These are phyloP conservation scores for Tulasnella sp. DNA, from an alignment of 768 basidiomycete genomes.

Conservation along the genomic window DNA sequence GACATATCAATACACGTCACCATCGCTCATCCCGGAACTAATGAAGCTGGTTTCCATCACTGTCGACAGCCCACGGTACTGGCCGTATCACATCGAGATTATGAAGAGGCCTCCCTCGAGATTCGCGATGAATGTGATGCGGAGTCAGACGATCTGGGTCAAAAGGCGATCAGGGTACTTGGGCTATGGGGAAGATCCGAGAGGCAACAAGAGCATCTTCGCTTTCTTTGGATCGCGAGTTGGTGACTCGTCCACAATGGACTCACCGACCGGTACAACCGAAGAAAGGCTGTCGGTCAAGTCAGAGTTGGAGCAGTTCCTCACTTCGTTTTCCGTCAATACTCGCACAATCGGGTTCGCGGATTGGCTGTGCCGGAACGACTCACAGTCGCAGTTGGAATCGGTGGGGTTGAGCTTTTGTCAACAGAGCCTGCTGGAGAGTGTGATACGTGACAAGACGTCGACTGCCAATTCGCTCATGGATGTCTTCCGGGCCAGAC, in stretches of 20 bases:
- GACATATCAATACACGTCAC: constrained; percentile 75
- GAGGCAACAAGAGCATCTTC: constrained; percentile 84
- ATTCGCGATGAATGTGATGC: constrained; percentile 51
- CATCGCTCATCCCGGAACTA: constrained; percentile 85
- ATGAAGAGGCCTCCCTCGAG: constrained; percentile 34
- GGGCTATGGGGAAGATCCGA: constrained; percentile 87
- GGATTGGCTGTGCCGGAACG: constrained; percentile 58
- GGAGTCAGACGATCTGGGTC: constrained; percentile 76
- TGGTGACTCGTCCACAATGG: constrained; percentile 73
- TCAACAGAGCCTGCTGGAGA: constrained; percentile 68
- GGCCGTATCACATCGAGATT: constrained; percentile 75
- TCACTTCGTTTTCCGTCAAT: constrained; percentile 78
- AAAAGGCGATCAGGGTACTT: constrained; percentile 87
- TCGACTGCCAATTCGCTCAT: constrained; percentile 65
- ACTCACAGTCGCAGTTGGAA: constrained; percentile 33
- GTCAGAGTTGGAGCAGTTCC: constrained; percentile 71
- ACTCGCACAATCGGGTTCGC: constrained; percentile 69
- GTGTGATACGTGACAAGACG: constrained; percentile 84
- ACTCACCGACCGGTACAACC: constrained; percentile 60
- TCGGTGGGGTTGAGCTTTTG: constrained; percentile 60
- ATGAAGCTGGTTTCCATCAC: constrained; percentile 69
- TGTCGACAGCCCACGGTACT: constrained; percentile 90
- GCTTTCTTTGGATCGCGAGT: constrained; percentile 76
- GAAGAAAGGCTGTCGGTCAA: constrained; percentile 56
- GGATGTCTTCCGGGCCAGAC: constrained; percentile 46